Base-by-base conservation (phyloP, 352 stramenopile species). In the Aphanomyces euteiches region DNA sequence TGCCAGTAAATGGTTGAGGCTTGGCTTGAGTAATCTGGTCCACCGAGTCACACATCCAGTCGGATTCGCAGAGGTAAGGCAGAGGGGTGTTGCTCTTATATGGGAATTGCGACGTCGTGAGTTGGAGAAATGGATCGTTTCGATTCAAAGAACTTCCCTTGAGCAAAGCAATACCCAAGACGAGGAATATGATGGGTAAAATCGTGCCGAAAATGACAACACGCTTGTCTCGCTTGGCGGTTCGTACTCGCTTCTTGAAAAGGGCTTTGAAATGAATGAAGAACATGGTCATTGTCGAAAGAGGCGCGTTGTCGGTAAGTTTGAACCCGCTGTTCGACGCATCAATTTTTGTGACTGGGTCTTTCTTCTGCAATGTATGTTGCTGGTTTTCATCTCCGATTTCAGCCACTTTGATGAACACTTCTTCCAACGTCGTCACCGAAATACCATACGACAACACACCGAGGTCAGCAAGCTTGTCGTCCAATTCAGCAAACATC, bases 171-270 rank as follows among this genome's bases (percentile, higher is more conserved):
- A 93, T 67, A 37, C 90, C 89, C 48, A 91, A 69, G 7, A 96
- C 48, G 8, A 97, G 83, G 15, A 90, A 85, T 65, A 96, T 45
- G 0, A 96, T 74, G 19, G 85, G 85, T 7, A 92, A 68, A 34
- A 89, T 54, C 43, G 82, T 50, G 40, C 87, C 79, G 63, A 81
- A 87, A 19, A 89, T 43, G 72, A 92, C 87, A 56, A 91, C 87
- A 67, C 90, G 90, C 47, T 90, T 93, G 72, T 98, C 92, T 40
- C 92, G 78, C 57, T 89, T 89, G 53, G 95, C 93, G 45, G 94
- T 90, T 4, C 82, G 78, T 45, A 92, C 84, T 37, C 92, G 79
- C 74, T 98, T 98, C 19, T 75, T 40, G 50, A 97, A 87, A 37
- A 97, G 72, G 48, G 90, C 90, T 28, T 28, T 28, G 28, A 28